Percentiles rank a stretch among this genome's conserved stretches.
Conservation (phyloP, 306 rosid genomes). For the Quercus bicolor region DNA sequence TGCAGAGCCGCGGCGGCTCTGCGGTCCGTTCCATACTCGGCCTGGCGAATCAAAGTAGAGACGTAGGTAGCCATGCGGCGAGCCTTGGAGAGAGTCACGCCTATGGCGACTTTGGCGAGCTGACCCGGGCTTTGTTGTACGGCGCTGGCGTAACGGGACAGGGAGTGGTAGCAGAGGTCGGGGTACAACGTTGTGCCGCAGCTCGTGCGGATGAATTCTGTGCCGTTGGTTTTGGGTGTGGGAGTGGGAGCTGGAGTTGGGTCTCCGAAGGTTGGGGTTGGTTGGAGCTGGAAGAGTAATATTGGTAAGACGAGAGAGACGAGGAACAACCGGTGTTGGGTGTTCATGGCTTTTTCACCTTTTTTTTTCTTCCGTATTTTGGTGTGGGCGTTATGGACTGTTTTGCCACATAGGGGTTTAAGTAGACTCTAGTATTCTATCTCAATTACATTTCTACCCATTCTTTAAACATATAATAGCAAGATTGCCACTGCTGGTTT, state of each 20-base stretch:
- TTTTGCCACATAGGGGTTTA: neutral
- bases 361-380: neutral
- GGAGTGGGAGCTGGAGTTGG: neutral
- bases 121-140: slow-evolving; percentile 66
- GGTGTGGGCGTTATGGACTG: too few relatives aligned
- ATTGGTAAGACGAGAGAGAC: slow-evolving; percentile 11
- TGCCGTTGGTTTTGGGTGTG: neutral
- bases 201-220: slow-evolving; percentile 73
- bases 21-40: slow-evolving; percentile 46
- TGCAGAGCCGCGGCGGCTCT: slow-evolving; percentile 64
- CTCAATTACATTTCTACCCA: neutral
- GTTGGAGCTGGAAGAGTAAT: slow-evolving; percentile 15
- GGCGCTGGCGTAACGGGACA: slow-evolving; percentile 77
- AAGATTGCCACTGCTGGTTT: neutral
- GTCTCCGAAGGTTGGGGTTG: slow-evolving; percentile 11
- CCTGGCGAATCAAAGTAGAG: slow-evolving; percentile 55
- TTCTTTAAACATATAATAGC: neutral
- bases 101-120: slow-evolving; percentile 78
- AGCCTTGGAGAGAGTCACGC: slow-evolving; percentile 56
- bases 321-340: neutral
- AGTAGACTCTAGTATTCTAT: neutral
- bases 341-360: slow-evolving; percentile 1
- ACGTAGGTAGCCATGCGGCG: slow-evolving; percentile 49
- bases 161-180: slow-evolving; percentile 74
- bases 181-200: slow-evolving; percentile 85